phyloP scores from a whole-genome alignment of 495 filamentous ascomycete genomes.

The Poronia punctata region DNA sequence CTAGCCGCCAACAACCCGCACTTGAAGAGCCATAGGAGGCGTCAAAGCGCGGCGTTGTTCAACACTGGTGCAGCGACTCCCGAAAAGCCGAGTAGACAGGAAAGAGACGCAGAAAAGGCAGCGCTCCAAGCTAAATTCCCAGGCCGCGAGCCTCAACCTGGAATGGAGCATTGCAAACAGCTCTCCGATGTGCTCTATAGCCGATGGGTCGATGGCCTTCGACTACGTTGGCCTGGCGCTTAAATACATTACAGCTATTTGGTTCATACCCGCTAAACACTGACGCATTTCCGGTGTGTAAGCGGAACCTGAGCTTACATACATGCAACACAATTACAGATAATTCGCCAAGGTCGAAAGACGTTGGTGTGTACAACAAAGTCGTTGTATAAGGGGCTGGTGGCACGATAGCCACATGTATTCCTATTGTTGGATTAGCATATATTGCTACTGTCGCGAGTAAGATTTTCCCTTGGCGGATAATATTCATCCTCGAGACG shows the following conservation, averaged over 20 bases:
- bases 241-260: neutral
- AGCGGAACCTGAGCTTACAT: too few species aligned
- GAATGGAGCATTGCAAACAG: conserved; percentile 88
- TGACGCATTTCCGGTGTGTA: too few species aligned
- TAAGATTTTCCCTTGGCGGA: too few species aligned
- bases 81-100: conserved; percentile 13
- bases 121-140: conserved; percentile 41
- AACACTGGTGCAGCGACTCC: conserved; percentile 17
- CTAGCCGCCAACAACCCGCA: conserved; percentile 80
- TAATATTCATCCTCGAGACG: too few species aligned
- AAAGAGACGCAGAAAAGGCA: conserved; percentile 39
- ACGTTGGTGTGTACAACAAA: conserved; percentile 1
- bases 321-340: too few species aligned
- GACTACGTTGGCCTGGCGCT: conserved; percentile 60
- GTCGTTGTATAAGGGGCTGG: neutral
- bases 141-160: conserved; percentile 47
- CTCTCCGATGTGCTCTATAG: conserved; percentile 84
- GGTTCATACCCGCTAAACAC: neutral
- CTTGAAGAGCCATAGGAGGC: conserved; percentile 65
- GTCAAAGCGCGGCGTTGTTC: conserved; percentile 51
- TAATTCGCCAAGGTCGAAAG: neutral
- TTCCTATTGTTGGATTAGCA: conserved; percentile 1
- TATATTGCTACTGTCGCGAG: neutral
- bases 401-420: neutral
- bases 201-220: conserved; percentile 81